A percentile compares a stretch with the other conserved stretches of the same genome.
Evolutionary conservation across 768 basidiomycete species (phyloP).

Genomic region (Boletellus ananas): DNA sequence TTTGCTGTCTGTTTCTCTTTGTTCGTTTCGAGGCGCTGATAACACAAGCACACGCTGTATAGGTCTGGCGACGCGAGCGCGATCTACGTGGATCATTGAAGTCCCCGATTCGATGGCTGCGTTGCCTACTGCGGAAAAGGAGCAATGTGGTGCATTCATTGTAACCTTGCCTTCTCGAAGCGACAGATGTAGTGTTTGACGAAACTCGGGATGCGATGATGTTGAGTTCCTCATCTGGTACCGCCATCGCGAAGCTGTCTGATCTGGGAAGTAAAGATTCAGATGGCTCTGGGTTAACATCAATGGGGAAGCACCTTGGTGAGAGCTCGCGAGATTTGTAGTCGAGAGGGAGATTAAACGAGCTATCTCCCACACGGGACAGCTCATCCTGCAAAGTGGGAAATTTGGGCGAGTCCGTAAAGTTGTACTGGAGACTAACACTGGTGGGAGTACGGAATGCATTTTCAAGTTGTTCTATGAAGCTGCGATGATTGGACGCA

Average conservation of each 20-base stretch:
- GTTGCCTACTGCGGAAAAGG: conserved; percentile 79
- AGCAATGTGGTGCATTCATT: conserved; percentile 89
- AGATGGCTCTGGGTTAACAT: conserved; percentile 34
- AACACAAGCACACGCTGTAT: background rate
- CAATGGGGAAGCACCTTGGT: conserved; percentile 16
- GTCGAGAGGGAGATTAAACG: conserved; percentile 17
- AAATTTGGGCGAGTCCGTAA: conserved; percentile 45
- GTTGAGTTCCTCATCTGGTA: conserved; percentile 33
- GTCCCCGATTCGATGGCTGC: conserved; percentile 67
- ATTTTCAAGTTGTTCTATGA: too few species aligned
- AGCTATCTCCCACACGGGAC: conserved; percentile 20
- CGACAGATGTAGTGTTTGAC: conserved; percentile 30
- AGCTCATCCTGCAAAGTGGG: conserved; percentile 34
- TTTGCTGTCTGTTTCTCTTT: conserved; percentile 17
- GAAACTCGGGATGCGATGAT: conserved; percentile 14
- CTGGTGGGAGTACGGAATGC: conserved; percentile 25
- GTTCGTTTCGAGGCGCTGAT: background rate
- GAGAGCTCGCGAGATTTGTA: conserved; percentile 16
- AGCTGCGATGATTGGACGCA: conserved; percentile 18
- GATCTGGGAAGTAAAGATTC: conserved; percentile 39
- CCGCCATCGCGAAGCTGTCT: conserved; percentile 28
- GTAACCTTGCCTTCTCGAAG: conserved; percentile 43
- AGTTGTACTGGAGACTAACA: conserved; percentile 52
- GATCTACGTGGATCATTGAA: conserved; percentile 80
- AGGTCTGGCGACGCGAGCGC: conserved; percentile 60